phyloP scores from a whole-genome alignment of 306 rosid species.

The Cercis canadensis region DNA sequence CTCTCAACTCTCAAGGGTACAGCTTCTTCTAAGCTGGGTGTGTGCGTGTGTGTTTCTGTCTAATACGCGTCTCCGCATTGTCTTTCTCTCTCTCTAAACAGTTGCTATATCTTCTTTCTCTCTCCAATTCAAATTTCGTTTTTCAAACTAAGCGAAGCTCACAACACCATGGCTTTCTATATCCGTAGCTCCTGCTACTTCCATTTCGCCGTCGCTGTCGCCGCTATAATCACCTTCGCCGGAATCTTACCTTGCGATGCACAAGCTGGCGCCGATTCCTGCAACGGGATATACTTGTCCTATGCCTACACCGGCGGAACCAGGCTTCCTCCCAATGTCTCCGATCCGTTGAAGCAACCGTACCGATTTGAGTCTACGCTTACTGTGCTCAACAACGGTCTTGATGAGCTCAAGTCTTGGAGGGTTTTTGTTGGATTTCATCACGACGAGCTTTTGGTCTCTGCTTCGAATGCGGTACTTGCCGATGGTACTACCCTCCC shows the following conservation, averaged over 20 bases:
- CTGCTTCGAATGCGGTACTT: constrained; percentile 72
- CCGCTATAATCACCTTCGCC: constrained; percentile 16
- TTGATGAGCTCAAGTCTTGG: constrained; percentile 81
- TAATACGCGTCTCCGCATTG: constrained; percentile 38
- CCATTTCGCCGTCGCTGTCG: constrained; percentile 35
- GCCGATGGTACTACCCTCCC: constrained; percentile 68
- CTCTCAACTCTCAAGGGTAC: background rate
- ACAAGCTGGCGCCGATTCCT: constrained; percentile 47
- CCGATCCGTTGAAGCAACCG: constrained; percentile 53
- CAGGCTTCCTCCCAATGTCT: constrained; percentile 57
- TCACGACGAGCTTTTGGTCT: constrained; percentile 68
- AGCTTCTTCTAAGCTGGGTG: constrained; percentile 38
- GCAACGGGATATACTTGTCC: constrained; percentile 74
- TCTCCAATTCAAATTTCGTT: constrained; percentile 39
- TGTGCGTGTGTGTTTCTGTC: constrained; percentile 1
- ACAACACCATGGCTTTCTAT: constrained; percentile 22
- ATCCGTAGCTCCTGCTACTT: background rate
- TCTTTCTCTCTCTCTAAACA: constrained; percentile 15
- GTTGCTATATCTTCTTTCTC: constrained; percentile 10
- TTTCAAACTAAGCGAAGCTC: background rate
- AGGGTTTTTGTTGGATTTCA: constrained; percentile 79
- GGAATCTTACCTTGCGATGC: constrained; percentile 26
- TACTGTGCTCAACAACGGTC: constrained; percentile 81
- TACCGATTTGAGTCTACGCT: constrained; percentile 81
- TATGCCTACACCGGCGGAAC: constrained; percentile 58